Percentiles rank a stretch among this genome's conserved stretches.
Conservation (phyloP, 1,139 yeast species). For the Debaryomycetaceae sp. region DNA sequence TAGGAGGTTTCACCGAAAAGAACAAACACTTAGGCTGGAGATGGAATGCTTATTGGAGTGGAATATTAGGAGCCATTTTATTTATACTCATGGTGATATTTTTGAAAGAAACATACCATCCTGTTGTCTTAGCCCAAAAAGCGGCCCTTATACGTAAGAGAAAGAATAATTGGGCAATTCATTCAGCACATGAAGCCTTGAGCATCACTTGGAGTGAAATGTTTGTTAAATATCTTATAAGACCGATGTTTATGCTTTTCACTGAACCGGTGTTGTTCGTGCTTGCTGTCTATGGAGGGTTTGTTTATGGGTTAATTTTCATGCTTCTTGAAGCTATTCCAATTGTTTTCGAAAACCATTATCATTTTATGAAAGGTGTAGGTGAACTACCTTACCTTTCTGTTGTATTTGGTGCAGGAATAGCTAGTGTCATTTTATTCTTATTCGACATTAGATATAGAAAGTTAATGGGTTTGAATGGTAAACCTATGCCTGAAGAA, state of each 20-base stretch:
- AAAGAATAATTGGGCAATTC: constrained; percentile 65
- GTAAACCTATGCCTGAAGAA: constrained; percentile 65
- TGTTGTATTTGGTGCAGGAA: constrained; percentile 52
- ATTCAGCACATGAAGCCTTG: constrained; percentile 73
- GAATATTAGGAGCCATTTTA: constrained; percentile 38
- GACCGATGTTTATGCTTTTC: constrained; percentile 64
- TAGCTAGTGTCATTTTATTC: constrained; percentile 43
- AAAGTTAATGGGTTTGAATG: constrained; percentile 37
- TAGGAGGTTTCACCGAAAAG: constrained; percentile 27
- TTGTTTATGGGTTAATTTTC: constrained; percentile 74
- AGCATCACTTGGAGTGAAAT: constrained; percentile 57
- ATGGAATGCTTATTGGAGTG: constrained; percentile 50
- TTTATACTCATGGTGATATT: constrained; percentile 22
- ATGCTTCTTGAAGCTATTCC: constrained; percentile 73
- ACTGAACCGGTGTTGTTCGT: constrained; percentile 65
- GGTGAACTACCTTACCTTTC: constrained; percentile 55
- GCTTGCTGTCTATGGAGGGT: constrained; percentile 67
- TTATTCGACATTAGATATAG: constrained; percentile 17
- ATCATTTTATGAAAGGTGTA: constrained; percentile 47
- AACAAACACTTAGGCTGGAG: constrained; percentile 41
- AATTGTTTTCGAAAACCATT: constrained; percentile 58
- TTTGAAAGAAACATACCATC: constrained; percentile 43
- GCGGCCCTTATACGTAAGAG: constrained; percentile 53
- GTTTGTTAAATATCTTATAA: constrained; percentile 56
- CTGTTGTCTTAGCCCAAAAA: constrained; percentile 46